phyloP scores from a whole-genome alignment of 441 rosid species.

The Mallotus japonicus region DNA sequence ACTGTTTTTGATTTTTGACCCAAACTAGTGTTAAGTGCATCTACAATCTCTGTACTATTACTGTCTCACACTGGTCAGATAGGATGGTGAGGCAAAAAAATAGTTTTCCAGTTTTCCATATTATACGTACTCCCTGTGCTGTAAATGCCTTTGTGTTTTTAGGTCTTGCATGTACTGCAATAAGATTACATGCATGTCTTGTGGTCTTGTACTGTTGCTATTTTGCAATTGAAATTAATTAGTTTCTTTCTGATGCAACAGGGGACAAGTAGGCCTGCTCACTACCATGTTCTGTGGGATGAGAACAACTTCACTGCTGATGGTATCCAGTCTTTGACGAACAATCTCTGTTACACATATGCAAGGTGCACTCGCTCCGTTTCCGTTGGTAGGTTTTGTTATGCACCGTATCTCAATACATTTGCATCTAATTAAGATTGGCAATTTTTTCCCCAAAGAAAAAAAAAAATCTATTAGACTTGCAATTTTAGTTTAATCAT shows the following conservation, averaged over 20 bases:
- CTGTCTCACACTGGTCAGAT: background rate
- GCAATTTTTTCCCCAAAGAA: background rate
- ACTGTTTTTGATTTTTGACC: background rate
- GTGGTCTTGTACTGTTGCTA: background rate
- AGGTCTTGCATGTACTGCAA: background rate
- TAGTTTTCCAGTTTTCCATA: background rate
- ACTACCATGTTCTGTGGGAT: conserved; percentile 99
- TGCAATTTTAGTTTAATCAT: no score
- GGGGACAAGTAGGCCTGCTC: conserved; percentile 99
- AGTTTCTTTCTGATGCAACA: conserved; percentile 27
- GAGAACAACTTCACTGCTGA: conserved; percentile 98
- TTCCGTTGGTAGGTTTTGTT: conserved; percentile 66
- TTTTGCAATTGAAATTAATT: background rate
- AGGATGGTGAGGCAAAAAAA: background rate
- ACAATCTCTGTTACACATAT: conserved; percentile 95
- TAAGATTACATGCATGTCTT: background rate
- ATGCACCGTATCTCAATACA: background rate
- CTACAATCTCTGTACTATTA: background rate
- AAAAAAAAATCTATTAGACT: no score
- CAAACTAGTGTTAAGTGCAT: background rate
- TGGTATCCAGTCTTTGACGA: conserved; percentile 93
- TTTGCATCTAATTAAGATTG: background rate
- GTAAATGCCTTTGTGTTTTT: background rate
- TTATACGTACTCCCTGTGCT: background rate
- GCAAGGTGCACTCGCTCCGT: conserved; percentile 98